Conservation (phyloP, 2,329 filamentous ascomycete species). For the Aspergillus fijiensis region DNA sequence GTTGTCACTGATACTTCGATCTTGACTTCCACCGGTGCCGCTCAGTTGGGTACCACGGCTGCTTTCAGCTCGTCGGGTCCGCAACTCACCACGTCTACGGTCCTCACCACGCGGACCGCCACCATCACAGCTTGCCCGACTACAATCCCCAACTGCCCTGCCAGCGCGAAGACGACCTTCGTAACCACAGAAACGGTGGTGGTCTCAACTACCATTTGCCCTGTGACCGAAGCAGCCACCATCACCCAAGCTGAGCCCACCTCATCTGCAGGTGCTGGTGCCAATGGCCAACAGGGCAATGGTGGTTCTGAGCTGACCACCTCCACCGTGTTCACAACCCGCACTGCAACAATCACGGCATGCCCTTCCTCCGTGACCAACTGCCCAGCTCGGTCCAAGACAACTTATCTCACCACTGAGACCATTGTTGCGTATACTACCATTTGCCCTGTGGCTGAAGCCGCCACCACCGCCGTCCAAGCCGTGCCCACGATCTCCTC, state of each 20-base stretch:
- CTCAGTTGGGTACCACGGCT: neutral
- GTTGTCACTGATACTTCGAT: neutral
- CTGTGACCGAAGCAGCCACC: neutral
- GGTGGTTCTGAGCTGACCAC: constrained; percentile 13
- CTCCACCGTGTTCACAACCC: constrained; percentile 24
- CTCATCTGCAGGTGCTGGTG: neutral
- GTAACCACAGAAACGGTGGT: constrained; percentile 1
- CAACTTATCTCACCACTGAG: constrained; percentile 23
- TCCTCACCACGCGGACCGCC: neutral
- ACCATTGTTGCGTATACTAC: constrained; percentile 24
- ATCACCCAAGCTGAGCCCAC: neutral
- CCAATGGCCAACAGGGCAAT: neutral
- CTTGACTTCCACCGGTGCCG: too few species aligned
- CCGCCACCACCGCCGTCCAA: neutral
- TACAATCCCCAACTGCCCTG: neutral
- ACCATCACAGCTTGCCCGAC: constrained; percentile 3
- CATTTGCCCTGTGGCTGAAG: constrained; percentile 20
- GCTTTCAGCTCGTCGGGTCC: neutral
- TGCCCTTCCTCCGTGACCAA: constrained; percentile 29
- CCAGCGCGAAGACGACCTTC: neutral
- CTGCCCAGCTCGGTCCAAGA: constrained; percentile 24
- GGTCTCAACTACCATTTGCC: constrained; percentile 1
- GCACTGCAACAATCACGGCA: constrained; percentile 26
- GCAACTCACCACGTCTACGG: neutral
- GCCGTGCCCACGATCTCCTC: too few species aligned